Evolutionary conservation across 805 yeast species (phyloP), one percentile per base, ranked within the genome.

Genomic region (Nadsonia fulvescens): DNA sequence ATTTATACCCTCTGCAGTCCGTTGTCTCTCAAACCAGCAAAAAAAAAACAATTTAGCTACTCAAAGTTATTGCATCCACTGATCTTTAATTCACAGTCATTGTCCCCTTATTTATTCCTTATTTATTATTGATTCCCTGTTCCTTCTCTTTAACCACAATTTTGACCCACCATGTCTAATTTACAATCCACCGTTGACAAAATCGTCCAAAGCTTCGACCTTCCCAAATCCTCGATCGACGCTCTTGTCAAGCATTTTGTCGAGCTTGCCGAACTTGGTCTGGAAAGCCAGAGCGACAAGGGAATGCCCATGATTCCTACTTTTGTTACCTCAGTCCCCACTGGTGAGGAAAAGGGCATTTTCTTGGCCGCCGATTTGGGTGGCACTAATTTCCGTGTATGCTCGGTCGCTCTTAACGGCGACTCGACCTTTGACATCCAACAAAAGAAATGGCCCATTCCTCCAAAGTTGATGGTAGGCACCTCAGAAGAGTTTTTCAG

Each of bases 341-440:
- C 62, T 22, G 98, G 98, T 22, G 59, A 64, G 24, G 98, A 86
- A 47, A 59, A 57, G 29, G 96, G 96, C 23, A 58, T 77, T 20
- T 68, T 63, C 35, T 55, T 86, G 33, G 96, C 96, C 29, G 93
- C 89, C 4, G 96, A 86, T 46, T 60, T 86, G 28, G 98, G 98
- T 35, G 96, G 96, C 26, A 83, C 96, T 31, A 83, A 89, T 49
- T 81, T 86, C 54, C 63, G 98, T 42, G 93, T 89, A 14, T 82
- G 95, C 46, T 81, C 94, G 2, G 83, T 86, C 15, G 48, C 61
- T 18, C 60, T 86, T 39, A 34, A 48, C 18, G 62, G 62, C 15
- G 51, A 56, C 39, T 79, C 77, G 37, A 71, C 86, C n/a, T 82
- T 73, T 48, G 58, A 63, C 13, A 53, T 83, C 33, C 66, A 67